These are phyloP conservation scores for Ganoderma leucocontextum DNA, from an alignment of 1,284 basidiomycete genomes.

Conservation along the genomic window DNA sequence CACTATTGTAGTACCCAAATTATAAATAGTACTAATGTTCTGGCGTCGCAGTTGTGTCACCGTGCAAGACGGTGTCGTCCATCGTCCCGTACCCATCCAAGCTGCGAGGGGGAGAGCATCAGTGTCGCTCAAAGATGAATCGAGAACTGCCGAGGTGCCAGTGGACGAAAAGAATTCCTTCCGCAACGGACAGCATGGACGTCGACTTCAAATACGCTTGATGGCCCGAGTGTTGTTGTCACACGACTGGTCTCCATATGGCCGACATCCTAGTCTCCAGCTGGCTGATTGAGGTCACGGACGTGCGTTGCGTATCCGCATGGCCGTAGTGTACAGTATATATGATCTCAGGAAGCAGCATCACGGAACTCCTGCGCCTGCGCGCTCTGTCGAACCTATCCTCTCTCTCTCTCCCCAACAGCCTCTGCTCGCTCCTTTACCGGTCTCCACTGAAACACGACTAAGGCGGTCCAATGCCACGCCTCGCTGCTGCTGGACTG, in stretches of 20 bases:
- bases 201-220: too few relatives aligned
- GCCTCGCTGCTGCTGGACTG: slow-evolving; percentile 10
- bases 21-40: too few relatives aligned
- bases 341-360: not conserved
- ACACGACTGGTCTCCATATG: not conserved
- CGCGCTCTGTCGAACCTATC: too few relatives aligned
- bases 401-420: too few relatives aligned
- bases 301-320: not conserved
- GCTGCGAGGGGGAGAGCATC: too few relatives aligned
- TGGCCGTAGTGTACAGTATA: not conserved
- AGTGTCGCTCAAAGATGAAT: too few relatives aligned
- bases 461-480: slow-evolving; percentile 3
- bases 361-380: too few relatives aligned
- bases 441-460: not conserved
- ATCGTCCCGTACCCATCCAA: too few relatives aligned
- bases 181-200: not conserved
- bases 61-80: too few relatives aligned
- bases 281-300: not conserved
- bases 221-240: not conserved
- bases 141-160: too few relatives aligned
- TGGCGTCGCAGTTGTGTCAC: too few relatives aligned
- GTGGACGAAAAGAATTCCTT: not conserved
- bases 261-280: not conserved
- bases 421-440: not conserved
- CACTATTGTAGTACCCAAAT: too few relatives aligned